Conservation (phyloP, 2,329 filamentous ascomycete genomes). For the Alternaria longipes region DNA sequence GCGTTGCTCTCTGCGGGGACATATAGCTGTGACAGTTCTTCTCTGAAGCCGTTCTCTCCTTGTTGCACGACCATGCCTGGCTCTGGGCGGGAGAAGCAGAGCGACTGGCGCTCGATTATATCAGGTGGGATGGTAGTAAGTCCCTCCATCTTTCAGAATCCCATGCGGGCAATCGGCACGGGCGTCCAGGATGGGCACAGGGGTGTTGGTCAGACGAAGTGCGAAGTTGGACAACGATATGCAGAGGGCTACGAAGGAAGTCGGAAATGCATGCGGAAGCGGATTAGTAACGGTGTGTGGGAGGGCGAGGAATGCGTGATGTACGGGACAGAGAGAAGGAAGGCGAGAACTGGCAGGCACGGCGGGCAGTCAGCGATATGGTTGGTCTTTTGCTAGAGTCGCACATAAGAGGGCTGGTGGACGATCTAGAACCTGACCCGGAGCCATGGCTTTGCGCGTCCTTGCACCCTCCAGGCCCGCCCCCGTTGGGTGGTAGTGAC, state of each 20-base stretch:
- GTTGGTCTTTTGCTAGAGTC: constrained; percentile 39
- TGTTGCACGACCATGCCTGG: constrained; percentile 56
- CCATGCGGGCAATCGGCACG: constrained; percentile 33
- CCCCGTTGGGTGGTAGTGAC: neutral
- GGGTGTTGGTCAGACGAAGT: constrained; percentile 23
- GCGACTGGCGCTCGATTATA: constrained; percentile 54
- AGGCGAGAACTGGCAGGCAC: constrained; percentile 36
- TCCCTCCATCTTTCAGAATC: constrained; percentile 42
- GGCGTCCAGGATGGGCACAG: constrained; percentile 25
- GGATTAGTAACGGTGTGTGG: constrained; percentile 30
- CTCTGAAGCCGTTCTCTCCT: constrained; percentile 55
- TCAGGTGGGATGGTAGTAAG: constrained; percentile 46
- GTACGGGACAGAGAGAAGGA: constrained; percentile 34
- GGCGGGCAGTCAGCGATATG: constrained; percentile 31
- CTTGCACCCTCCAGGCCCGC: constrained; percentile 17
- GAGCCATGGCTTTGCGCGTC: constrained; percentile 37
- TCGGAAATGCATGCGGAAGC: constrained; percentile 29
- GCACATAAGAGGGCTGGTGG: constrained; percentile 38
- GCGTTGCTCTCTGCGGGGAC: constrained; percentile 66
- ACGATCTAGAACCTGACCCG: constrained; percentile 47
- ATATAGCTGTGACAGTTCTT: constrained; percentile 47
- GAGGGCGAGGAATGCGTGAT: constrained; percentile 34
- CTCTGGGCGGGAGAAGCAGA: constrained; percentile 53
- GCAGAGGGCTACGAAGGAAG: constrained; percentile 22
- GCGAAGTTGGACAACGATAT: constrained; percentile 8